These are phyloP conservation scores for Bjerkandera adusta DNA, from an alignment of 1,284 basidiomycete genomes.

Conservation along the genomic window DNA sequence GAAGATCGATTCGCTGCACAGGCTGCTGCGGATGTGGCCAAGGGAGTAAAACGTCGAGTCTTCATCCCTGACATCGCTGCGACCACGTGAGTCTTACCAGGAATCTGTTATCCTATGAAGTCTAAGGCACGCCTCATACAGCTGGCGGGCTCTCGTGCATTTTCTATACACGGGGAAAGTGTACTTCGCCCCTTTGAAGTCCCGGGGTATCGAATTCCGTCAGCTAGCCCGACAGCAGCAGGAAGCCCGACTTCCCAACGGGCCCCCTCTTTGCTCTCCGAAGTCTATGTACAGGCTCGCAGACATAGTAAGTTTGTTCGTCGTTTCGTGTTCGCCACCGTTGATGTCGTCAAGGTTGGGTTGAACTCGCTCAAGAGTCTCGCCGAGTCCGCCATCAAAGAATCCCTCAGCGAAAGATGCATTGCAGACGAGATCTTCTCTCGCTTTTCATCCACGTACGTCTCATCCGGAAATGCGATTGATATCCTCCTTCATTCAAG, in stretches of 20 bases:
- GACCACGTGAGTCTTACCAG: too few species aligned
- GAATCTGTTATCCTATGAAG: neutral
- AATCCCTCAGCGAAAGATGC: neutral
- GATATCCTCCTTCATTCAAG: too few species aligned
- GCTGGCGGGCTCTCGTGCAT: neutral
- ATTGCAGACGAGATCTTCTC: neutral
- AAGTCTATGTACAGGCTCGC: conserved; percentile 4
- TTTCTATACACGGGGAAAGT: conserved; percentile 1
- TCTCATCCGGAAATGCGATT: too few species aligned
- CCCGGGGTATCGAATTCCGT: neutral
- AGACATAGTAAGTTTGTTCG: neutral
- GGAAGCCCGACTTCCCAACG: neutral
- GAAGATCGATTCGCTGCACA: too few species aligned
- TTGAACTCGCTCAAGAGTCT: neutral
- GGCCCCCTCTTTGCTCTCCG: neutral
- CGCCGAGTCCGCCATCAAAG: neutral
- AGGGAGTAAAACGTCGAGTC: too few species aligned
- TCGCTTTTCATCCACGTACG: neutral
- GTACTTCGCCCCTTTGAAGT: neutral
- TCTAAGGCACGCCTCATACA: neutral
- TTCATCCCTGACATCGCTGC: too few species aligned
- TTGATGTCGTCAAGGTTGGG: too few species aligned
- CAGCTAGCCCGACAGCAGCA: too few species aligned
- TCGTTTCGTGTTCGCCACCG: too few species aligned
- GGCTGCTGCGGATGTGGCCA: too few species aligned